Conservation (phyloP, 805 yeast genomes). For the Torulaspora maleeae region DNA sequence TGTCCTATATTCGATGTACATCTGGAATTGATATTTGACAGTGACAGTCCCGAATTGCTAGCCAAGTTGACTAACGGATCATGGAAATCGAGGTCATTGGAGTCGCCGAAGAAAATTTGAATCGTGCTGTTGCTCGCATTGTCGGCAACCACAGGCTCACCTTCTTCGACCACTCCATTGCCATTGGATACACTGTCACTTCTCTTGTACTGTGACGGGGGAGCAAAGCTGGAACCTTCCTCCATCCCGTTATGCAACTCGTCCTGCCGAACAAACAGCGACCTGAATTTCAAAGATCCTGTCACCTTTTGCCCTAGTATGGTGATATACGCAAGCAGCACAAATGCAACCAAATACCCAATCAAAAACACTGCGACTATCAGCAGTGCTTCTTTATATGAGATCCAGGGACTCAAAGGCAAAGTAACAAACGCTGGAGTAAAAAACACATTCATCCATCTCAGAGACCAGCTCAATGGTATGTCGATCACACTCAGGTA, state of each 20-base stretch:
- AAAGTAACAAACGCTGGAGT: conserved; percentile 71
- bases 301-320: conserved; percentile 39
- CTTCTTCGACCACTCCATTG: not conserved
- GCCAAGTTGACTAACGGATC: conserved; percentile 14
- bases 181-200: conserved; percentile 3
- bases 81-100: conserved; percentile 4
- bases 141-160: not conserved
- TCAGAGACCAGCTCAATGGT: conserved; percentile 60
- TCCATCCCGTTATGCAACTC: conserved; percentile 17
- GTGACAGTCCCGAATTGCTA: conserved; percentile 12
- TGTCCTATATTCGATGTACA: not conserved
- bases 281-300: conserved; percentile 28
- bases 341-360: conserved; percentile 54
- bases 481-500: conserved; percentile 39
- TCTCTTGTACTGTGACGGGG: conserved; percentile 2
- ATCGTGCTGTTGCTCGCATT: not conserved
- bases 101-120: conserved; percentile 3
- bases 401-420: conserved; percentile 61
- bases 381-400: conserved; percentile 63
- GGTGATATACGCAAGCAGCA: conserved; percentile 47
- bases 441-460: conserved; percentile 77
- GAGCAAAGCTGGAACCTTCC: conserved; percentile 18
- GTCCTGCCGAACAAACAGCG: conserved; percentile 16
- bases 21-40: conserved; percentile 5
- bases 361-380: conserved; percentile 69